A percentile compares a stretch with the other conserved stretches of the same genome.
Evolutionary conservation across 257 asterid genomes (phyloP).

Genomic region (Paulownia fortunei): DNA sequence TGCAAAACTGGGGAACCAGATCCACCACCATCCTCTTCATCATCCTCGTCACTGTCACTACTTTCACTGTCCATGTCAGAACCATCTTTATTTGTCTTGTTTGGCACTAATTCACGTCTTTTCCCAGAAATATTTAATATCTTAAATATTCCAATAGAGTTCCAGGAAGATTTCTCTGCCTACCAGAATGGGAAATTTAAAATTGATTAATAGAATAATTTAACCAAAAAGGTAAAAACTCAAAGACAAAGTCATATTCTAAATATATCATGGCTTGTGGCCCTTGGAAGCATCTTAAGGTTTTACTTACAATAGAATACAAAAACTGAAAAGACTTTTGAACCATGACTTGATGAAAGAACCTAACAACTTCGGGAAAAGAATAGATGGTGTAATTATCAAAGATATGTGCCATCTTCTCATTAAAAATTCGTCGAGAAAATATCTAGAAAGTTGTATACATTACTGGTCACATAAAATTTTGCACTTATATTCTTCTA

Average conservation of each 20-base stretch:
- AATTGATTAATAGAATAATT: slow-evolving; percentile 1
- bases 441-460: not conserved
- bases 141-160: slow-evolving; percentile 74
- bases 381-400: not conserved
- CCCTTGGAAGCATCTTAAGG: not conserved
- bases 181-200: slow-evolving; percentile 25
- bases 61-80: slow-evolving; percentile 77
- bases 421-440: not conserved
- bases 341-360: not conserved
- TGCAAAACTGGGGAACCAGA: slow-evolving; percentile 66
- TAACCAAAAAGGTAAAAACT: not conserved
- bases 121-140: slow-evolving; percentile 79
- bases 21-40: slow-evolving; percentile 53
- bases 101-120: slow-evolving; percentile 70
- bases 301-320: slow-evolving; percentile 3
- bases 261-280: not conserved
- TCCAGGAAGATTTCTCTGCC: slow-evolving; percentile 80
- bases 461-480: not conserved
- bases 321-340: not conserved
- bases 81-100: slow-evolving; percentile 49
- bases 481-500: not conserved
- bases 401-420: not conserved
- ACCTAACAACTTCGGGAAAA: not conserved
- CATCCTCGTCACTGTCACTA: slow-evolving; percentile 84
- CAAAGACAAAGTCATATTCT: not conserved